Evolutionary conservation across 768 basidiomycete genomes (phyloP).

Genomic region (Xerocomellus amylosporus): DNA sequence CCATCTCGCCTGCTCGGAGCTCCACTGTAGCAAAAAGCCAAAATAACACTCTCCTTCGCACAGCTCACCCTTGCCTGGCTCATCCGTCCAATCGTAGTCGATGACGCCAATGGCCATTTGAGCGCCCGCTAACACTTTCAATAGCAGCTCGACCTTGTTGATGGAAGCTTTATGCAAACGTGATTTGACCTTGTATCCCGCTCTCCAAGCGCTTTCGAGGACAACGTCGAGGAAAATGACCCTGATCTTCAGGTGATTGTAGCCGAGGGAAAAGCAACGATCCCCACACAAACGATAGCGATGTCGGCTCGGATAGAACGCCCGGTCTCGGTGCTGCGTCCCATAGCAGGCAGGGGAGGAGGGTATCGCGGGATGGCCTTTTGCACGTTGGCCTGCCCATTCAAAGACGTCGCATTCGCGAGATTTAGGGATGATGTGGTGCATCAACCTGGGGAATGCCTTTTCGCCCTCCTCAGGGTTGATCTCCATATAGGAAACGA

Average conservation of each 20-base stretch:
- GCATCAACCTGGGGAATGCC: conserved; percentile 8
- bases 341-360: conserved; percentile 8
- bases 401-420: conserved; percentile 5
- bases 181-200: not conserved
- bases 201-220: not conserved
- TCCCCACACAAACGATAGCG: conserved; percentile 3
- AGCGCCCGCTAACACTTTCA: not conserved
- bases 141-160: not conserved
- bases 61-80: not conserved
- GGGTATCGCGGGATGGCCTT: conserved; percentile 4
- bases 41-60: not conserved
- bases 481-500: conserved; percentile 1
- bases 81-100: conserved; percentile 3
- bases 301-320: not conserved
- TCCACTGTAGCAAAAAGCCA: conserved; percentile 1
- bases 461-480: not conserved
- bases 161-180: not conserved
- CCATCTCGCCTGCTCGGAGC: not conserved
- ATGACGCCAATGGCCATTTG: not conserved
- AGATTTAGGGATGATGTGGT: not conserved
- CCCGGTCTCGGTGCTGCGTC: not conserved
- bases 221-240: not conserved
- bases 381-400: conserved; percentile 1
- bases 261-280: conserved; percentile 1
- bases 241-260: conserved; percentile 5